These are phyloP conservation scores for Aspergillus mulundensis DNA, from an alignment of 495 filamentous ascomycete species.

Conservation along the genomic window DNA sequence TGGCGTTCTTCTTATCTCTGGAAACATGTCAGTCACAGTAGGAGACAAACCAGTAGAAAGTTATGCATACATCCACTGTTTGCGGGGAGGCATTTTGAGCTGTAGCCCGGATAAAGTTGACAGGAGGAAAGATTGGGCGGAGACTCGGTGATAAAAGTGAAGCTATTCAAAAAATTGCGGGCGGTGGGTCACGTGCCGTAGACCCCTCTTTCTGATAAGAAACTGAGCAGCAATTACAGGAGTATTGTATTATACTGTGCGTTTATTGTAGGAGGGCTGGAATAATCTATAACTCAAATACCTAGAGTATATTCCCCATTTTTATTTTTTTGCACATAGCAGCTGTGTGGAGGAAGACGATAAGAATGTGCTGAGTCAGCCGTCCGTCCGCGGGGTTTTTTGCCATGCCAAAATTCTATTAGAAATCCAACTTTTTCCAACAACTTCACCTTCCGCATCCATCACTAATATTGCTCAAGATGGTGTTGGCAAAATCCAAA, in stretches of 20 bases:
- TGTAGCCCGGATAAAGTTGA: background rate
- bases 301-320: too few species aligned
- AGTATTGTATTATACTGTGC: background rate
- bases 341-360: background rate
- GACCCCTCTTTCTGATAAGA: conserved; percentile 5
- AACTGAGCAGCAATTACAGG: background rate
- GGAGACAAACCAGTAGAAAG: background rate
- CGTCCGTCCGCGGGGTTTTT: conserved; percentile 28
- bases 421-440: conserved; percentile 21
- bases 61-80: conserved; percentile 81
- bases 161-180: conserved; percentile 13
- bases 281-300: too few species aligned
- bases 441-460: conserved; percentile 13
- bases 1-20: conserved; percentile 92
- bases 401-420: conserved; percentile 10
- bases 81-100: conserved; percentile 64
- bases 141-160: conserved; percentile 2
- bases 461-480: conserved; percentile 39
- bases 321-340: too few species aligned
- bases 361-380: conserved; percentile 10
- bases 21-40: conserved; percentile 3
- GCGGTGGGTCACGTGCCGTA: conserved; percentile 14
- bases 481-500: conserved; percentile 95
- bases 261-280: too few species aligned
- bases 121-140: background rate